A percentile compares a stretch with the other conserved stretches of the same genome.
Conservation (phyloP, 495 filamentous ascomycete genomes). For the Cercophora samala region DNA sequence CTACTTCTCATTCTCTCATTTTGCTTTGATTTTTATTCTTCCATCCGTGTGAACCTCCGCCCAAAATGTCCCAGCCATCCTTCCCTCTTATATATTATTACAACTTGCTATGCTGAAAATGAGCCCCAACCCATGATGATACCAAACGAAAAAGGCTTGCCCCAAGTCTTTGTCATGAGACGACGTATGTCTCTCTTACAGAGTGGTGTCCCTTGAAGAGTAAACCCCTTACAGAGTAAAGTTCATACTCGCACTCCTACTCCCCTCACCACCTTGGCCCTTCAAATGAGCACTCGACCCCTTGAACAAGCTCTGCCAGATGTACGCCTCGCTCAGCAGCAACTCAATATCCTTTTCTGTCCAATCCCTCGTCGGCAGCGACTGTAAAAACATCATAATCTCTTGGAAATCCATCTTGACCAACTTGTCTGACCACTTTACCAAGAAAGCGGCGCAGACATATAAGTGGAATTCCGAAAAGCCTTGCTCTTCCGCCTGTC, state of each 20-base stretch:
- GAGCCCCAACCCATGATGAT: neutral
- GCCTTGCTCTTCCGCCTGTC: conserved; percentile 91
- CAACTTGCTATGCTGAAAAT: neutral
- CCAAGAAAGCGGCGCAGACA: conserved; percentile 96
- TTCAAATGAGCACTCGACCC: conserved; percentile 82
- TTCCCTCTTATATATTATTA: neutral
- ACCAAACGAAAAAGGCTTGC: neutral
- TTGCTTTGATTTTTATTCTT: neutral
- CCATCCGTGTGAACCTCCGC: neutral
- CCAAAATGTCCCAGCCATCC: neutral
- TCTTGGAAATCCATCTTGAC: conserved; percentile 98
- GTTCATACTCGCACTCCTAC: conserved; percentile 34
- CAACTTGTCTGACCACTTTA: conserved; percentile 94
- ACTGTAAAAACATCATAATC: conserved; percentile 98
- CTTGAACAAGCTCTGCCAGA: conserved; percentile 91
- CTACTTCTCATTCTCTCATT: neutral
- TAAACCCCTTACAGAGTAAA: conserved; percentile 38
- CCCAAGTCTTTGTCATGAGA: neutral
- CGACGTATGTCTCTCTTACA: neutral
- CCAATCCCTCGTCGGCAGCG: conserved; percentile 90
- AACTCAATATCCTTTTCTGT: conserved; percentile 98
- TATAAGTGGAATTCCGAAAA: conserved; percentile 98
- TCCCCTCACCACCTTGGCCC: conserved; percentile 37
- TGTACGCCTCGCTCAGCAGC: conserved; percentile 89
- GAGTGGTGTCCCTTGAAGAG: neutral